Conservation (phyloP, 2,329 filamentous ascomycete genomes). For the Sporothrix brasiliensis region DNA sequence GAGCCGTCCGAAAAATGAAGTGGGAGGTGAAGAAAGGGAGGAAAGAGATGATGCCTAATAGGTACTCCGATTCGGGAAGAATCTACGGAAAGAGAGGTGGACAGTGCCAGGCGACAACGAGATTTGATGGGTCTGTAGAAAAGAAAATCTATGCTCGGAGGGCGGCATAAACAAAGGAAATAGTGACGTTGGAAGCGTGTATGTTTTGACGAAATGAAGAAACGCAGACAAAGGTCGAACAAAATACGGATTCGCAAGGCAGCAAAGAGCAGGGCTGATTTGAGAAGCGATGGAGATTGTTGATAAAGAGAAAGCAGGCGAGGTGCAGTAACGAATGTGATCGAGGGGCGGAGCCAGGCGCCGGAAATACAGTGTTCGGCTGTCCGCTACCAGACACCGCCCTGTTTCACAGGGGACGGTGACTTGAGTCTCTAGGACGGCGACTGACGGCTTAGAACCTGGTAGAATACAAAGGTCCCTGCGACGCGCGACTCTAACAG, state of each 20-base stretch:
- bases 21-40: background rate
- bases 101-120: background rate
- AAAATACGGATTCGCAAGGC: conserved; percentile 19
- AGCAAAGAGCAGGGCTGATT: conserved; percentile 14
- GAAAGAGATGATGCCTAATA: background rate
- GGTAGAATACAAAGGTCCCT: background rate
- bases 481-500: background rate
- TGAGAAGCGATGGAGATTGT: conserved; percentile 7
- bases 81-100: background rate
- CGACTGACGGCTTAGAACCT: background rate
- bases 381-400: background rate
- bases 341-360: conserved; percentile 12
- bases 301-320: conserved; percentile 19
- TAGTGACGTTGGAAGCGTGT: no score
- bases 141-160: background rate
- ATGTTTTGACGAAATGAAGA: background rate
- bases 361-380: background rate
- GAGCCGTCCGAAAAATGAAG: conserved; percentile 29
- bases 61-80: background rate
- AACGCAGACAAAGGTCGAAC: background rate
- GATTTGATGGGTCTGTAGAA: background rate
- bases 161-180: background rate
- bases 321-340: background rate
- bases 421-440: background rate
- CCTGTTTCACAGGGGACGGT: background rate